A percentile compares a stretch with the other conserved stretches of the same genome.
These are phyloP conservation scores for Cystobasidium slooffiae DNA, from an alignment of 1,284 basidiomycete species.

Conservation along the genomic window DNA sequence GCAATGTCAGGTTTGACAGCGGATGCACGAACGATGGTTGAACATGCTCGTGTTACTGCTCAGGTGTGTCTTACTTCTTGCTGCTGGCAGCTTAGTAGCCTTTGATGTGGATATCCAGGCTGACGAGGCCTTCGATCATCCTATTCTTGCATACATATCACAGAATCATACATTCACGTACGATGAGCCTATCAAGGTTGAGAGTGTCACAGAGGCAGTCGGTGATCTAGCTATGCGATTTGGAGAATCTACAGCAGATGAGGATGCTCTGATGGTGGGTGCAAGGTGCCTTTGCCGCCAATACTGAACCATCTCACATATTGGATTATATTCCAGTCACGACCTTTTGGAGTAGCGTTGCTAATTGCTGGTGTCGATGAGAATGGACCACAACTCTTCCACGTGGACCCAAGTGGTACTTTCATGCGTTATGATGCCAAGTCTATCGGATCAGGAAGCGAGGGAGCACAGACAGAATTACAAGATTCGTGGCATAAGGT, in stretches of 20 bases:
- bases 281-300: not conserved
- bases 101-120: not conserved
- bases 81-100: not conserved
- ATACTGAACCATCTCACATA: not conserved
- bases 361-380: slow-evolving; percentile 97
- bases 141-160: not conserved
- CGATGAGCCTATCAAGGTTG: slow-evolving; percentile 95
- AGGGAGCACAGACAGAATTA: slow-evolving; percentile 94
- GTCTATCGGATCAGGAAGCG: slow-evolving; percentile 96
- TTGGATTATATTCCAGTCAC: slow-evolving; percentile 64
- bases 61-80: slow-evolving; percentile 49
- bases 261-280: slow-evolving; percentile 91
- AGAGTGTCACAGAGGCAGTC: slow-evolving; percentile 95
- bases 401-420: slow-evolving; percentile 99
- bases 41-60: slow-evolving; percentile 95
- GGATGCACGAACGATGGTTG: slow-evolving; percentile 98
- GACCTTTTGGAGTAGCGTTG: slow-evolving; percentile 97
- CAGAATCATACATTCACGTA: slow-evolving; percentile 98
- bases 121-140: slow-evolving; percentile 9
- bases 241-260: slow-evolving; percentile 86
- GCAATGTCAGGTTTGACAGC: slow-evolving; percentile 98
- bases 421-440: slow-evolving; percentile 97
- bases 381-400: slow-evolving; percentile 93
- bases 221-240: slow-evolving; percentile 97
- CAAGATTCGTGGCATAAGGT: slow-evolving; percentile 98